These are phyloP conservation scores for Oryza officinalis DNA, from an alignment of 176 grass and related monocot species.

Conservation along the genomic window DNA sequence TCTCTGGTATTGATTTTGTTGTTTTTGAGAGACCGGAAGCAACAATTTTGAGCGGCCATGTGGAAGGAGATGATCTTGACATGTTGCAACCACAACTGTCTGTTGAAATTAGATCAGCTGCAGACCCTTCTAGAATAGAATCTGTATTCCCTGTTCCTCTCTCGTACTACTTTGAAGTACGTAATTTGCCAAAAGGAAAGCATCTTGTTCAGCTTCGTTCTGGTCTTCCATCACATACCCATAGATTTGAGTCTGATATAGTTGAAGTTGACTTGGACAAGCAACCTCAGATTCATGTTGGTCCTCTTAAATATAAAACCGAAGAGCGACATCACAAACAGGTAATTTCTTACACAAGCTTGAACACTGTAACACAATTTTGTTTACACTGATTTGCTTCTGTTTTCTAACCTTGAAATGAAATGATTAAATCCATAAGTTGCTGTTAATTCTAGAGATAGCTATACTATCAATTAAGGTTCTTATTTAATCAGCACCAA, in stretches of 20 bases:
- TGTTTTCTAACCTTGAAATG: slow-evolving; percentile 1
- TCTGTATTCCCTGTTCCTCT: slow-evolving; percentile 71
- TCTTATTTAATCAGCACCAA: background rate
- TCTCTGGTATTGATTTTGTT: slow-evolving; percentile 77
- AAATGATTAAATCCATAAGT: slow-evolving; percentile 11
- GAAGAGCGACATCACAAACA: slow-evolving; percentile 84
- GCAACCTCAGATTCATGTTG: slow-evolving; percentile 86
- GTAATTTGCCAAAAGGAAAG: slow-evolving; percentile 73
- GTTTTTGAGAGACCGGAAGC: slow-evolving; percentile 83
- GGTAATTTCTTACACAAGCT: slow-evolving; percentile 45
- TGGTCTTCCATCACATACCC: slow-evolving; percentile 67
- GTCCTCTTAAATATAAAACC: slow-evolving; percentile 76
- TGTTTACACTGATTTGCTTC: background rate
- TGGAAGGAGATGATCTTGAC: slow-evolving; percentile 62
- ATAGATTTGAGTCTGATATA: slow-evolving; percentile 71
- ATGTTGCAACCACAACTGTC: slow-evolving; percentile 68
- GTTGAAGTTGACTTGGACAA: slow-evolving; percentile 89
- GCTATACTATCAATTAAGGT: background rate
- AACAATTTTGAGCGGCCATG: slow-evolving; percentile 82
- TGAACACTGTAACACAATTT: background rate
- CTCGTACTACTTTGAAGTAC: slow-evolving; percentile 82
- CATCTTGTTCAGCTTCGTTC: slow-evolving; percentile 83
- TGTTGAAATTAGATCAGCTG: slow-evolving; percentile 80
- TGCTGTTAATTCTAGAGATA: slow-evolving; percentile 16
- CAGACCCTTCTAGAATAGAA: slow-evolving; percentile 74